Evolutionary conservation across 768 basidiomycete genomes (phyloP).

Genomic region (Leccinum incarnatum): DNA sequence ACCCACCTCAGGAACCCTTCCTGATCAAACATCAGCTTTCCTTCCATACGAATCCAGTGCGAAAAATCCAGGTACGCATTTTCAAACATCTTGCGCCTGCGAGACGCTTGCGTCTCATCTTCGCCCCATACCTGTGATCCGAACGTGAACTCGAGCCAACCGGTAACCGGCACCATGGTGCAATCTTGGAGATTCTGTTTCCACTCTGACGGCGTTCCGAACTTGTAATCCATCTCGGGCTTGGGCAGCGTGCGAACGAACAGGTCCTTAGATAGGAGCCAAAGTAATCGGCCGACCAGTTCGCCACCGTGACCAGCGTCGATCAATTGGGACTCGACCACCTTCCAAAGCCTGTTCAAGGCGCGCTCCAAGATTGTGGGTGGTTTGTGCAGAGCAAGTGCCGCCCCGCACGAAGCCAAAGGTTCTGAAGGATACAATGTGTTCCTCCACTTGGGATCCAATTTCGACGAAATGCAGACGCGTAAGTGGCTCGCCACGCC

Average conservation of each 20-base stretch:
- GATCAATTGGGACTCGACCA: neutral
- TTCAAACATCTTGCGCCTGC: conserved; percentile 2
- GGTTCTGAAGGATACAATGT: conserved; percentile 12
- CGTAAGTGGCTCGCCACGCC: conserved; percentile 11
- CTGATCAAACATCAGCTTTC: neutral
- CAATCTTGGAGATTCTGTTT: conserved; percentile 1
- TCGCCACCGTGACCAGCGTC: neutral
- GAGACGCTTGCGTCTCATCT: neutral
- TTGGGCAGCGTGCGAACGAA: neutral
- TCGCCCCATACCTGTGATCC: neutral
- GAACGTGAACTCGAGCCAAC: conserved; percentile 7
- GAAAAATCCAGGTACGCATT: conserved; percentile 13
- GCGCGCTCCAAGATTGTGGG: neutral
- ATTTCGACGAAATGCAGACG: conserved; percentile 2
- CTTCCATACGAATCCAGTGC: conserved; percentile 16
- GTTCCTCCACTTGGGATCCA: conserved; percentile 5
- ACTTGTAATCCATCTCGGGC: neutral
- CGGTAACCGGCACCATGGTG: neutral
- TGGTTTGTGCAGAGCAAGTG: neutral
- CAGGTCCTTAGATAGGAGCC: conserved; percentile 3
- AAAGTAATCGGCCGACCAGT: conserved; percentile 2
- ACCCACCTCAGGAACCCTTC: neutral
- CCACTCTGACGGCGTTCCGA: neutral
- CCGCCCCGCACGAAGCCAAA: conserved; percentile 3
- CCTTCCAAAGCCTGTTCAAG: neutral